Base-by-base conservation (phyloP, 768 basidiomycete genomes). In the Agrocybe pediades region DNA sequence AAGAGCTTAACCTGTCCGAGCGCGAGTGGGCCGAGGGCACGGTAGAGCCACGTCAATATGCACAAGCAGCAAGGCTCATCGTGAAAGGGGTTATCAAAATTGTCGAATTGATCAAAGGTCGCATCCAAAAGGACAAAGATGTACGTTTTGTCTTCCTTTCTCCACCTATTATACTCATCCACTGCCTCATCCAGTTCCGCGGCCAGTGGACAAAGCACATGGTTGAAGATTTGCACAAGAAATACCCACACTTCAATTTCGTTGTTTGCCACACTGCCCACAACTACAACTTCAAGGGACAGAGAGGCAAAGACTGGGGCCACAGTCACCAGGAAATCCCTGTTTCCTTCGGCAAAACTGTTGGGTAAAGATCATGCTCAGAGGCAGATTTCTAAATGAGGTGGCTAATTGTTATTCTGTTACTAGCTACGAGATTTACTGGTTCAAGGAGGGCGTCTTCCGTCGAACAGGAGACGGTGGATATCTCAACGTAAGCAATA, bases 281-380 rank as follows among this genome's bases (percentile, higher is more conserved):
- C 33, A 53, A 49, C 27, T 61, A 52, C 0, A 43, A 60, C 17
- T 65, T 57, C 40, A 55, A 62, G n/a, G 63, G 64, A 8, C 43
- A 20, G 11, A 50, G 27, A 30, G 63, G 60, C 53, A 62, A 49
- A 17, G 64, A 68, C 27, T 67, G 64, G 64, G 62, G 47, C 44
- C 65, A 67, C 43, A 46, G 51, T 17, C 65, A 66, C 42, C 58
- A 64, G 46, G 65, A 67, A 40, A 59, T 67, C 50, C 54, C 56
- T 17, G 52, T 60, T 46, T 53, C 42, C n/a, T 25, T 63, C 15
- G 52, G 52, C 7, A 52, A 52, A 21, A 67, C 62, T 9, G 36
- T 64, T 26, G 61, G 62, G 57, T 60, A 19, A 46, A 48, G 16
- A 23, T 52, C 7, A 3, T 43, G 16, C 7, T 41, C 41, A 21